These are phyloP conservation scores for Tilletiopsis washingtonensis DNA, from an alignment of 1,284 basidiomycete genomes.

Conservation along the genomic window DNA sequence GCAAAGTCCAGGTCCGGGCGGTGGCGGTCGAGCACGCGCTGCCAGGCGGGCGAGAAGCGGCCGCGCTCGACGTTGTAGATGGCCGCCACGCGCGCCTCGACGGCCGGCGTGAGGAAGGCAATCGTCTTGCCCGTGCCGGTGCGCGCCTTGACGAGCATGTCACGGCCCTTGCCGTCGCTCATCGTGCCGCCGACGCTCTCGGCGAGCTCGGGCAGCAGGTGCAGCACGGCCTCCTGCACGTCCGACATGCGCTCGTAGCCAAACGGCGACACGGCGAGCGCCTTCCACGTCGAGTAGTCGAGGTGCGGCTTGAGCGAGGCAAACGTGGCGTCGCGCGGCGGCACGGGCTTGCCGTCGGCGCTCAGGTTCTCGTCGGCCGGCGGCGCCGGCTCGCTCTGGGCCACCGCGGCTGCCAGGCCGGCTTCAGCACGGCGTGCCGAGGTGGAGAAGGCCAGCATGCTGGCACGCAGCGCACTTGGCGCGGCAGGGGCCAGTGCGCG, in stretches of 20 bases:
- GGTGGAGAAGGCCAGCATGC: too few species aligned
- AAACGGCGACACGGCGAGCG: slow-evolving; percentile 57
- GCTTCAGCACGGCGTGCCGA: too few species aligned
- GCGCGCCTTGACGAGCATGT: slow-evolving; percentile 46
- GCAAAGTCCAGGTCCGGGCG: slow-evolving; percentile 26
- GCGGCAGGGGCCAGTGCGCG: too few species aligned
- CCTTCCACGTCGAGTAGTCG: slow-evolving; percentile 25
- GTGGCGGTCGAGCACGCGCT: slow-evolving; percentile 33
- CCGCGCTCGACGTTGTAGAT: slow-evolving; percentile 27
- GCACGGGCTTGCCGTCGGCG: neutral
- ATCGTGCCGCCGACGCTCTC: slow-evolving; percentile 11
- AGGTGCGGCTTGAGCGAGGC: slow-evolving; percentile 28
- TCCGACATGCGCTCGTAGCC: slow-evolving; percentile 67
- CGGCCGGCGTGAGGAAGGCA: slow-evolving; percentile 45
- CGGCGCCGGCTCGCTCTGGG: too few species aligned
- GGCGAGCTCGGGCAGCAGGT: slow-evolving; percentile 53
- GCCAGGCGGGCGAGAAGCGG: slow-evolving; percentile 17
- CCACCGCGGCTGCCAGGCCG: too few species aligned
- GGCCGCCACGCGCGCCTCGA: slow-evolving; percentile 42
- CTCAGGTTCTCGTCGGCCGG: too few species aligned
- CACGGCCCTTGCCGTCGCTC: slow-evolving; percentile 38
- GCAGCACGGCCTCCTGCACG: slow-evolving; percentile 74
- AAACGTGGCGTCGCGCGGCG: slow-evolving; percentile 7
- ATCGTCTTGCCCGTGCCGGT: slow-evolving; percentile 48
- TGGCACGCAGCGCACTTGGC: too few species aligned